Percentiles rank a stretch among this genome's conserved stretches.
Evolutionary conservation across 1,284 basidiomycete genomes (phyloP).

Genomic region (Pseudozyma tsukubaensis): DNA sequence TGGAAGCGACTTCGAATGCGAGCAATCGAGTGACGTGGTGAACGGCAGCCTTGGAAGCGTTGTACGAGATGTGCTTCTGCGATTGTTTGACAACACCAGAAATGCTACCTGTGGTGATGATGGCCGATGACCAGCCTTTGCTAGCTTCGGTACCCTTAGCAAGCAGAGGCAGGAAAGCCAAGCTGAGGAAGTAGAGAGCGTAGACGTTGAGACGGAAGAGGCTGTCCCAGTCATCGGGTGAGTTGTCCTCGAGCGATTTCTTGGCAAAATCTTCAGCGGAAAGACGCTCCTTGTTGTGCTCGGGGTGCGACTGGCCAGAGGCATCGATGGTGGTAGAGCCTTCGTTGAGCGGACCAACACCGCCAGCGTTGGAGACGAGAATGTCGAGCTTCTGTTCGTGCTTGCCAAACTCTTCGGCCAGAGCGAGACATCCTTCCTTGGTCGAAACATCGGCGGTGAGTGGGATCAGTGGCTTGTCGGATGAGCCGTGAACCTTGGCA

Average conservation of each 20-base stretch:
- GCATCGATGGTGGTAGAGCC: slow-evolving; percentile 46
- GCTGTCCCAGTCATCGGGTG: slow-evolving; percentile 57
- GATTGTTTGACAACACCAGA: slow-evolving; percentile 50
- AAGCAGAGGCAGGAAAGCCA: slow-evolving; percentile 54
- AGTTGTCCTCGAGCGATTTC: slow-evolving; percentile 48
- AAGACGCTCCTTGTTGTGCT: slow-evolving; percentile 43
- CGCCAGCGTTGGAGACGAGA: slow-evolving; percentile 52
- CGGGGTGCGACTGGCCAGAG: slow-evolving; percentile 46
- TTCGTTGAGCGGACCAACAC: slow-evolving; percentile 47
- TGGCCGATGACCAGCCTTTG: slow-evolving; percentile 40
- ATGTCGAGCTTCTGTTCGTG: slow-evolving; percentile 51
- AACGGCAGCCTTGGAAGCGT: slow-evolving; percentile 53
- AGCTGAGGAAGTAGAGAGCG: slow-evolving; percentile 49
- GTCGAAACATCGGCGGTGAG: slow-evolving; percentile 46
- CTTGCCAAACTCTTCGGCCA: slow-evolving; percentile 41
- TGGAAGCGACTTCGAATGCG: slow-evolving; percentile 43
- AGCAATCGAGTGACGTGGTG: slow-evolving; percentile 53
- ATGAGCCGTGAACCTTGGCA: slow-evolving; percentile 43
- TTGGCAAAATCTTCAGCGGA: slow-evolving; percentile 40
- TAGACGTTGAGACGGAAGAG: slow-evolving; percentile 53
- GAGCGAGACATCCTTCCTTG: slow-evolving; percentile 44
- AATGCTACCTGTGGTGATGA: slow-evolving; percentile 49
- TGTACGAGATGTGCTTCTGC: slow-evolving; percentile 57
- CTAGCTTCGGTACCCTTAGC: slow-evolving; percentile 37
- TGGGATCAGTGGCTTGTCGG: slow-evolving; percentile 26